These are phyloP conservation scores for Spiraea crenata DNA, from an alignment of 331 rosid species.

Conservation along the genomic window DNA sequence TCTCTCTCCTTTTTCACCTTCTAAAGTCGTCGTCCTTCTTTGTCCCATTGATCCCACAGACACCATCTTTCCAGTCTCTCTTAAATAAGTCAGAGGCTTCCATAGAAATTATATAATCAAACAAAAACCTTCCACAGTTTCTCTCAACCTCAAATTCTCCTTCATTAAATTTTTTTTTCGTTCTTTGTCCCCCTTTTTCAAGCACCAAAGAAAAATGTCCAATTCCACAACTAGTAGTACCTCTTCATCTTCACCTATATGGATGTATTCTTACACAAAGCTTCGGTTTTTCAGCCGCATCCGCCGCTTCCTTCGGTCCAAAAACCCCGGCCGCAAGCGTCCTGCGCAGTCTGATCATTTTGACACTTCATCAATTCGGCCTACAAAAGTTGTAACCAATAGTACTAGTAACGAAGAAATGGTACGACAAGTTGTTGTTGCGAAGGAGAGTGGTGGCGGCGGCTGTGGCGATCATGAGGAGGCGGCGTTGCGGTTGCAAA, in stretches of 20 bases:
- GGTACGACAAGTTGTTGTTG: constrained; percentile 9
- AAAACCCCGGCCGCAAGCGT: constrained; percentile 49
- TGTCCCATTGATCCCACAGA: constrained; percentile 15
- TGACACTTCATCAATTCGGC: constrained; percentile 17
- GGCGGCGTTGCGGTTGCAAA: constrained; percentile 45
- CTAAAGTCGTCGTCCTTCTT: constrained; percentile 21
- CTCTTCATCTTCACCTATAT: constrained; percentile 43
- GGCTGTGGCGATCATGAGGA: constrained; percentile 18
- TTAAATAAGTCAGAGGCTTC: constrained; percentile 13
- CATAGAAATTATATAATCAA: constrained; percentile 16
- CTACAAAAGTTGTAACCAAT: background rate
- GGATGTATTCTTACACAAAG: constrained; percentile 64
- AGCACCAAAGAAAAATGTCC: constrained; percentile 44
- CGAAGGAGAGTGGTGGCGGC: constrained; percentile 17
- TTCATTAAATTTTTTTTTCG: constrained; percentile 18
- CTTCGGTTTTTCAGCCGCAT: constrained; percentile 68
- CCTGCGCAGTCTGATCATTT: constrained; percentile 29
- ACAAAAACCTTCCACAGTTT: constrained; percentile 21
- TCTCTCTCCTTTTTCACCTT: constrained; percentile 29
- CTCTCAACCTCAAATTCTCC: constrained; percentile 20
- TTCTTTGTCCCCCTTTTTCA: constrained; percentile 16
- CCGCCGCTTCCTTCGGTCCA: constrained; percentile 64
- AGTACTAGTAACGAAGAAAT: constrained; percentile 12
- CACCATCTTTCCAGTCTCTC: constrained; percentile 1
- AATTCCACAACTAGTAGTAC: constrained; percentile 28